Conservation (phyloP, 2,329 filamentous ascomycete genomes). For the Fusarium chaquense region DNA sequence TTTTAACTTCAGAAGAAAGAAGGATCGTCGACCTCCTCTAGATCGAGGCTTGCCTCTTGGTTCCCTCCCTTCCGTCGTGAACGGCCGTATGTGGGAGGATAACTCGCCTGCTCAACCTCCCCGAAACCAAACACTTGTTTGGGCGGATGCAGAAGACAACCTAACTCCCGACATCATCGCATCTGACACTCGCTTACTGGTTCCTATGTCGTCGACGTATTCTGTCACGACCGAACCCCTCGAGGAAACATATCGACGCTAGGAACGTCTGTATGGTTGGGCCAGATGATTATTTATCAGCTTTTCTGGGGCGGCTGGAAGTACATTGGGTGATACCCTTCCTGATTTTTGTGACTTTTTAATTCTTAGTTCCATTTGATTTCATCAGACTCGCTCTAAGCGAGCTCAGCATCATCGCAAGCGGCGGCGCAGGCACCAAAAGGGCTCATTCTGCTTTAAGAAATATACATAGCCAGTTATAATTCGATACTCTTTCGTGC, state of each 20-base stretch:
- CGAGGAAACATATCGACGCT: conserved; percentile 44
- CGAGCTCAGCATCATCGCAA: conserved; percentile 32
- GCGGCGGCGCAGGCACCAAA: conserved; percentile 34
- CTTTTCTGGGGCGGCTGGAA: background rate
- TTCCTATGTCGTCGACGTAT: conserved; percentile 25
- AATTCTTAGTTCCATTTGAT: conserved; percentile 16
- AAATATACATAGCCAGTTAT: conserved; percentile 4
- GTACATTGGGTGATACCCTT: too few relatives aligned
- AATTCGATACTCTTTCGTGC: background rate
- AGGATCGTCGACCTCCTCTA: conserved; percentile 3
- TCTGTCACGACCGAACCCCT: conserved; percentile 46
- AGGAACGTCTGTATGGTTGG: conserved; percentile 39
- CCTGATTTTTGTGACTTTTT: background rate
- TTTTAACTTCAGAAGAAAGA: conserved; percentile 32
- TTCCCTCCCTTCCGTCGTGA: conserved; percentile 28
- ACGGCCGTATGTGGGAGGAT: conserved; percentile 27
- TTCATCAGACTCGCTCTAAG: conserved; percentile 4
- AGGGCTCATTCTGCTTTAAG: conserved; percentile 9
- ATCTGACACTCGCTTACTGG: conserved; percentile 13
- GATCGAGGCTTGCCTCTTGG: conserved; percentile 23
- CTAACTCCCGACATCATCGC: conserved; percentile 4
- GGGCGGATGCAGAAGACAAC: conserved; percentile 45
- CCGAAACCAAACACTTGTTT: conserved; percentile 46
- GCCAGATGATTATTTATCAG: conserved; percentile 8
- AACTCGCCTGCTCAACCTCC: conserved; percentile 17